These are phyloP conservation scores for Cryptosporidium canis DNA, from an alignment of 169 alveolate genomes.

Conservation along the genomic window DNA sequence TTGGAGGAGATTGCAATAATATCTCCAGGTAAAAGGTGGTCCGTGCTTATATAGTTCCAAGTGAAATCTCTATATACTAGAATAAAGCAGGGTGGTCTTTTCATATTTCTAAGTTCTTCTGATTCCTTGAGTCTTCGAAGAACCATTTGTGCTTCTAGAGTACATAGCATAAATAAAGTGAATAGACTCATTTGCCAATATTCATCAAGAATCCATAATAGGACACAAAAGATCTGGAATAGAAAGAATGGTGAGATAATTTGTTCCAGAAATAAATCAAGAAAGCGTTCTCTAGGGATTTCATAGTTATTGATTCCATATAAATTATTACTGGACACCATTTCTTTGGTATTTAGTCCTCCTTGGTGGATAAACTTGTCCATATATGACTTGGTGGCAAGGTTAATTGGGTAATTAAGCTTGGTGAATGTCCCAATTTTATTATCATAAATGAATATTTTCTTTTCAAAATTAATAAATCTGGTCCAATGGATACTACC, in stretches of 20 bases:
- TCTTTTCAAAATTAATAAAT: slow-evolving; percentile 1
- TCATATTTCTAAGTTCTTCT: slow-evolving; percentile 83
- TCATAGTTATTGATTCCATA: slow-evolving; percentile 92
- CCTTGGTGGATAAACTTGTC: not conserved
- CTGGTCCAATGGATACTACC: not conserved
- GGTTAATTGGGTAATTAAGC: slow-evolving; percentile 28
- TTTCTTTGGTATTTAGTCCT: slow-evolving; percentile 1
- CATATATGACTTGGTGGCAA: slow-evolving; percentile 10
- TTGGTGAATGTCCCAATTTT: not conserved
- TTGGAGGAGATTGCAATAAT: slow-evolving; percentile 73
- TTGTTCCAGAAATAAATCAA: slow-evolving; percentile 91
- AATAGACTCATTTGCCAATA: slow-evolving; percentile 91
- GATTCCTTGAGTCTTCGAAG: slow-evolving; percentile 82
- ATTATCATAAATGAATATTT: slow-evolving; percentile 10
- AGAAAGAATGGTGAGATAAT: slow-evolving; percentile 95
- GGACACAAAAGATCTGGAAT: slow-evolving; percentile 93
- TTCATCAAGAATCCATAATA: slow-evolving; percentile 96
- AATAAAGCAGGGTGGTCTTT: slow-evolving; percentile 87
- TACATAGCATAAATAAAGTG: slow-evolving; percentile 88
- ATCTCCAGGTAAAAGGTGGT: slow-evolving; percentile 94
- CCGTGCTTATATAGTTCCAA: slow-evolving; percentile 89
- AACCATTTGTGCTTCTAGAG: slow-evolving; percentile 86
- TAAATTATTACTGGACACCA: slow-evolving; percentile 20
- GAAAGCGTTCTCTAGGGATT: slow-evolving; percentile 91
- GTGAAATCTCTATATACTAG: slow-evolving; percentile 86